Base-by-base conservation (phyloP, 2,329 filamentous ascomycete species). In the Thelonectria discophora region DNA sequence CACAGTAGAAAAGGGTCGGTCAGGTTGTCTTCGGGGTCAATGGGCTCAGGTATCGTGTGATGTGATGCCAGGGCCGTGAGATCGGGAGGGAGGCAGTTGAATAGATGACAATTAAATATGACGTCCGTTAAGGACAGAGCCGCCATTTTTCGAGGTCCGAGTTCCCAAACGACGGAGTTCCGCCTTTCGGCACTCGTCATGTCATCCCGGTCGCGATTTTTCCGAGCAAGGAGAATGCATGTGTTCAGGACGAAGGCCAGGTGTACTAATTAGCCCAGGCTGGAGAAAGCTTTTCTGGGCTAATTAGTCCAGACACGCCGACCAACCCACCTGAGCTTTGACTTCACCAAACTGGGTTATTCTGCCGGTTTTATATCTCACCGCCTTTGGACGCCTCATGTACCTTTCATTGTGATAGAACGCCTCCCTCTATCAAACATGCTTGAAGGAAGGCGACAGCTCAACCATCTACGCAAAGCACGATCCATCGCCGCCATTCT, bases 311-410 rank as follows among this genome's bases (percentile, higher is more conserved):
- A 30, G 27, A 5, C 5, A 10, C 2, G 2, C 2, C 2, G 7
- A 10, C 27, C 8, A 2, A 10, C 27, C 27, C 27, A 30, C 27
- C 27, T 30, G 7, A 30, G 9, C 5, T 30, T 30, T 9, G 27
- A 30, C 30, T 30, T 37, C 39, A 39, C 51, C 46, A 51, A 55
- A 45, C 42, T 24, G 42, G 15, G 48, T 43, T 9, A 65, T 72
- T 72, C 69, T 72, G 69, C 69, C 69, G 48, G 13, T 1, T 37
- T 63, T 2, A n/a, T 11, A 32, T 17, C 55, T 69, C 65, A 72
- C 69, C 69, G 69, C 69, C 67, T 52, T 60, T 30, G 37, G 53
- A 47, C 58, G 40, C 61, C 57, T 69, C 63, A 55, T 27, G 46
- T 10, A 13, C 24, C 27, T 18, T 15, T 45, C 24, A 40, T 18